These are phyloP conservation scores for Ustilago vetiveriae DNA, from an alignment of 1,284 basidiomycete genomes.

Conservation along the genomic window DNA sequence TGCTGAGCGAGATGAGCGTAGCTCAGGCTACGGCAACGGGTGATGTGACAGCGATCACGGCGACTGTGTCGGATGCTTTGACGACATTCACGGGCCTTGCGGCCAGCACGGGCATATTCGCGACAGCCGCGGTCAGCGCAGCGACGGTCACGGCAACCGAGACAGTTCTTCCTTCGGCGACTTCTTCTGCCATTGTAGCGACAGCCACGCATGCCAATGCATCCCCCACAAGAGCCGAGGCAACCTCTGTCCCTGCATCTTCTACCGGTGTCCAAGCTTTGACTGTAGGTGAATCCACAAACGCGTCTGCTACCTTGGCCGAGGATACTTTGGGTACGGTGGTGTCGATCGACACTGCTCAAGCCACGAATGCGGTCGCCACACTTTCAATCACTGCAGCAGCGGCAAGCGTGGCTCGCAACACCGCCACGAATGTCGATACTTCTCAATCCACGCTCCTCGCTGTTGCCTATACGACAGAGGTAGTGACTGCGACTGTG, in stretches of 20 bases:
- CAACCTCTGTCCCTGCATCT: neutral
- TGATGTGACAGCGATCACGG: conserved; percentile 26
- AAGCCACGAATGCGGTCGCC: neutral
- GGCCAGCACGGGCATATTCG: conserved; percentile 3
- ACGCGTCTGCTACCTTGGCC: neutral
- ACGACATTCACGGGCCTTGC: conserved; percentile 23
- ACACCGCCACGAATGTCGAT: neutral
- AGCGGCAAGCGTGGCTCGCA: neutral
- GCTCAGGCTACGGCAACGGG: conserved; percentile 26
- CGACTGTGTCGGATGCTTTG: conserved; percentile 20
- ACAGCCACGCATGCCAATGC: neutral
- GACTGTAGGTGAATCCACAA: neutral
- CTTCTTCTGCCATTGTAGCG: neutral
- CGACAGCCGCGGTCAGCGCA: neutral
- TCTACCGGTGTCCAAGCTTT: too few relatives aligned
- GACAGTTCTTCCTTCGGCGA: neutral
- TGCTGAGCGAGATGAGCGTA: conserved; percentile 24
- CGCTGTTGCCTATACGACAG: conserved; percentile 8
- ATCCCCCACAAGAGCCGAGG: too few relatives aligned
- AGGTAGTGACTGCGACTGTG: conserved; percentile 1
- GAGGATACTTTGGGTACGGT: neutral
- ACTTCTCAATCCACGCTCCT: conserved; percentile 6
- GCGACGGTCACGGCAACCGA: neutral
- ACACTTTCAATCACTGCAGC: neutral
- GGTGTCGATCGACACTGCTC: neutral